phyloP scores from a whole-genome alignment of 768 basidiomycete genomes.

The Leccinum variicolor region DNA sequence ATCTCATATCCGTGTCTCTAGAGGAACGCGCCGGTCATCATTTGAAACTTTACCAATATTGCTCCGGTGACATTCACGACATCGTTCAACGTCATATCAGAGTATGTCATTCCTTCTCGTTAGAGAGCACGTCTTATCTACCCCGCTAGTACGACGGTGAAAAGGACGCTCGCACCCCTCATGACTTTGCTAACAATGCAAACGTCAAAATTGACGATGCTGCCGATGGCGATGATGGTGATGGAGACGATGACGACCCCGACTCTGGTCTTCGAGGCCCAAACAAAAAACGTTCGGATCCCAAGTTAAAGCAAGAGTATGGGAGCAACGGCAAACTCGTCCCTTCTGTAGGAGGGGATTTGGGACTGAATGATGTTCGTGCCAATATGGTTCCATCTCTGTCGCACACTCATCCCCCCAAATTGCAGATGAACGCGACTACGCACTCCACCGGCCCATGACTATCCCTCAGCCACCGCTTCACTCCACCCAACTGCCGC shows the following conservation, averaged over 20 bases:
- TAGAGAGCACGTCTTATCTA: constrained; percentile 10
- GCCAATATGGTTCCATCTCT: background rate
- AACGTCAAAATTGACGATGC: constrained; percentile 33
- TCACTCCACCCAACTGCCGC: constrained; percentile 25
- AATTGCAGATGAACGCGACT: constrained; percentile 26
- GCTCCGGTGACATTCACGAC: constrained; percentile 65
- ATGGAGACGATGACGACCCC: constrained; percentile 31
- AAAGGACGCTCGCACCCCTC: constrained; percentile 45
- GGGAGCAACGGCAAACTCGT: constrained; percentile 16
- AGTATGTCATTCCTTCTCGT: constrained; percentile 27
- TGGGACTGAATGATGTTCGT: constrained; percentile 27
- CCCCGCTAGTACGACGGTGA: constrained; percentile 47
- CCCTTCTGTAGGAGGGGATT: constrained; percentile 16
- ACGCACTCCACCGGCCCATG: constrained; percentile 28
- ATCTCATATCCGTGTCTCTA: constrained; percentile 29
- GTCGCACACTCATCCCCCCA: constrained; percentile 1
- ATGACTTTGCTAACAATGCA: constrained; percentile 44
- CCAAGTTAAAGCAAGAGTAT: constrained; percentile 32
- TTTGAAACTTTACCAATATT: constrained; percentile 79
- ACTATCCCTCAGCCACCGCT: constrained; percentile 32
- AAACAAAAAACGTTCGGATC: constrained; percentile 22
- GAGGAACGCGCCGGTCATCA: constrained; percentile 79
- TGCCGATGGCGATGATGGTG: constrained; percentile 40
- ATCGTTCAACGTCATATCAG: constrained; percentile 68
- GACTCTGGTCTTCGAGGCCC: constrained; percentile 19